phyloP scores from a whole-genome alignment of 225 moss, liverwort and hornwort genomes.

The Neckera pumila region DNA sequence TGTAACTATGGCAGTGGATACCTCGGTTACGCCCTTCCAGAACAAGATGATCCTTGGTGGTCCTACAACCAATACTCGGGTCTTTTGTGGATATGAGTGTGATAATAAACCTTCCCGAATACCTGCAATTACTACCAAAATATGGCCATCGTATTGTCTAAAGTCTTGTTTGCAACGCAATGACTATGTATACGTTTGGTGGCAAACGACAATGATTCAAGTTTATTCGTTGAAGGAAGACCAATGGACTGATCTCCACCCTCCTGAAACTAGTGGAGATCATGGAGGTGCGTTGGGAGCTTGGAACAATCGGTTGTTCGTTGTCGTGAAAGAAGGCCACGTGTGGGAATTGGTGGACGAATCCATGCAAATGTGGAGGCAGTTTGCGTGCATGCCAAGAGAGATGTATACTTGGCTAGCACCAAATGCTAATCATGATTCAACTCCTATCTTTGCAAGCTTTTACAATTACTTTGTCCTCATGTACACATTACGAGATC shows the following conservation, averaged over 20 bases:
- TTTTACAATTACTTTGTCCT: background rate
- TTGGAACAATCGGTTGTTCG: background rate
- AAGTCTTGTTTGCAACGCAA: background rate
- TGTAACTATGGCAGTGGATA: background rate
- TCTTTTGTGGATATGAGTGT: accelerated
- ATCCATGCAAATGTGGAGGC: background rate
- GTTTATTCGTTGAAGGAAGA: background rate
- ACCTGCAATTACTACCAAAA: background rate
- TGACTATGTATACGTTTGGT: background rate
- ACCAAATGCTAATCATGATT: background rate
- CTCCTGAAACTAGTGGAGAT: background rate
- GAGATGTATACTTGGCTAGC: background rate
- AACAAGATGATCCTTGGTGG: accelerated
- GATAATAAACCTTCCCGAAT: background rate
- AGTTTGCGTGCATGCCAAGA: accelerated
- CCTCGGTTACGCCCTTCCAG: accelerated
- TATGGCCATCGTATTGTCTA: accelerated
- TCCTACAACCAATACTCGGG: background rate
- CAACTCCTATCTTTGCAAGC: background rate
- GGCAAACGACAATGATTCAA: background rate
- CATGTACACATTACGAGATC: background rate
- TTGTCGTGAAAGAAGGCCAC: accelerated
- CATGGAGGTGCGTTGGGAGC: background rate
- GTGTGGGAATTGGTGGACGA: background rate
- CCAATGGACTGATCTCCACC: background rate